These are phyloP conservation scores for Fusarium luffae DNA, from an alignment of 2,329 filamentous ascomycete species.

Conservation along the genomic window DNA sequence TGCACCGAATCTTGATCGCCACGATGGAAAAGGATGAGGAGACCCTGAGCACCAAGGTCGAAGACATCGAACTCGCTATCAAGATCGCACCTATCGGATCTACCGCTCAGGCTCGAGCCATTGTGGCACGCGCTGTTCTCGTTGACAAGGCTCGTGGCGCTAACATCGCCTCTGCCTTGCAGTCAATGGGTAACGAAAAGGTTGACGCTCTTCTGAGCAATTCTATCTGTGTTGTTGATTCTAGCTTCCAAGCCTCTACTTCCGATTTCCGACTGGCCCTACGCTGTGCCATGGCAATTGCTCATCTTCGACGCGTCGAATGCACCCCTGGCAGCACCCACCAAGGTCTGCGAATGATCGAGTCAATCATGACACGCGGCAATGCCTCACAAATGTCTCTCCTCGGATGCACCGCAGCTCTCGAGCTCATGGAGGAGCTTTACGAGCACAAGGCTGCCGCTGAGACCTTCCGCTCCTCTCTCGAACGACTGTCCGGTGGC, in stretches of 20 bases:
- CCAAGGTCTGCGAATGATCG: constrained; percentile 60
- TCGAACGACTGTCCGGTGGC: constrained; percentile 68
- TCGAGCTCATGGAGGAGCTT: constrained; percentile 67
- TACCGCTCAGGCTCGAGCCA: constrained; percentile 70
- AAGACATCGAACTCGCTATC: constrained; percentile 74
- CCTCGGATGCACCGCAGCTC: constrained; percentile 69
- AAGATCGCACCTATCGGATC: constrained; percentile 82
- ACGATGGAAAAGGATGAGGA: constrained; percentile 66
- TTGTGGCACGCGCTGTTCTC: constrained; percentile 69
- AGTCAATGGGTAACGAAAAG: constrained; percentile 57
- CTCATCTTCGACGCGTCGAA: constrained; percentile 63
- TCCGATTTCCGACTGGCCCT: constrained; percentile 68
- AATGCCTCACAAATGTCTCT: constrained; percentile 61
- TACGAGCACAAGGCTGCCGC: constrained; percentile 59
- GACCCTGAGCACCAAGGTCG: constrained; percentile 34
- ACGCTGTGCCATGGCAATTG: constrained; percentile 69
- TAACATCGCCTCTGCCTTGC: constrained; percentile 67
- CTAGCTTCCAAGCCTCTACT: constrained; percentile 53
- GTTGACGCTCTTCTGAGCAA: constrained; percentile 41
- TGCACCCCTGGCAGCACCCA: constrained; percentile 50
- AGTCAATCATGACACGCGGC: constrained; percentile 59
- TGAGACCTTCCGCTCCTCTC: constrained; percentile 58
- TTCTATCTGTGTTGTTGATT: constrained; percentile 59
- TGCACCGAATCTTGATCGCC: constrained; percentile 75
- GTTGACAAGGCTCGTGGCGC: constrained; percentile 63